Evolutionary conservation across 352 stramenopile genomes (phyloP).

Genomic region (Globisporangium megalacanthum): DNA sequence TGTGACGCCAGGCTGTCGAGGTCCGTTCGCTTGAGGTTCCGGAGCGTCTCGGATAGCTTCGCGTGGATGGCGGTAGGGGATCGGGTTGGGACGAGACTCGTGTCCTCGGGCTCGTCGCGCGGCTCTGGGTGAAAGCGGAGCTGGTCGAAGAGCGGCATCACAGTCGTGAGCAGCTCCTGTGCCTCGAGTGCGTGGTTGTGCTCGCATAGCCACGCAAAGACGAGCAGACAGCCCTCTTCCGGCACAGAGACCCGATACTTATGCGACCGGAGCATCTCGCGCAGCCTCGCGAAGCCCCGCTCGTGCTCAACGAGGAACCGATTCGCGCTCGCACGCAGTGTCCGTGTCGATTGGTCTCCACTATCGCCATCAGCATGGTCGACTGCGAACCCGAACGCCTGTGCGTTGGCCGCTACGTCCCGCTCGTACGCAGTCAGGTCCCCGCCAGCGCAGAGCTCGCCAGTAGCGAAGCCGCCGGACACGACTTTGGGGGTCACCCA

Average conservation of each 20-base stretch:
- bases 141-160: constrained; percentile 11
- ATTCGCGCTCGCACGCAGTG: not conserved
- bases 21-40: not conserved
- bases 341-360: not conserved
- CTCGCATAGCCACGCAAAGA: constrained; percentile 16
- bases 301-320: constrained; percentile 4
- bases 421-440: constrained; percentile 1
- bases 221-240: constrained; percentile 19
- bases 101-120: constrained; percentile 7
- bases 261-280: constrained; percentile 14
- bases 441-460: constrained; percentile 2
- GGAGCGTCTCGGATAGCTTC: not conserved
- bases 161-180: constrained; percentile 4
- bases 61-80: not conserved
- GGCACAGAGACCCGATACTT: constrained; percentile 13
- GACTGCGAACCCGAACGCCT: not conserved
- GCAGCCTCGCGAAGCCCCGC: not conserved
- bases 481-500: constrained; percentile 18
- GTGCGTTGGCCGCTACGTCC: constrained; percentile 4
- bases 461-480: constrained; percentile 12
- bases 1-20: not conserved
- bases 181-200: constrained; percentile 3
- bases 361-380: not conserved
- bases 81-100: constrained; percentile 5
- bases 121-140: constrained; percentile 15